These are phyloP conservation scores for Vitis hybrid DNA, from an alignment of 177 flowering plant species.

Conservation along the genomic window DNA sequence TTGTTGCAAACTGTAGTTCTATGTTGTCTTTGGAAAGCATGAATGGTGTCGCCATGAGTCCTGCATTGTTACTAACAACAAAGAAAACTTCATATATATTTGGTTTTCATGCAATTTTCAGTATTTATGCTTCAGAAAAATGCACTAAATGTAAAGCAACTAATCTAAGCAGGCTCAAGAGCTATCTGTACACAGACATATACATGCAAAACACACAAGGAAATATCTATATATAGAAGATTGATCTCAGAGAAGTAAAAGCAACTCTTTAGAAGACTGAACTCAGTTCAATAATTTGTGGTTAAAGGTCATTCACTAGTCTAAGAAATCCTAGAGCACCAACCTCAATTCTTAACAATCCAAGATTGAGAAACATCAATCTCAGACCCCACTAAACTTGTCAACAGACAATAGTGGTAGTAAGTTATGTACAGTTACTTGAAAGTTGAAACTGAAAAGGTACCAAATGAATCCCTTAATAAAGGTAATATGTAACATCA, in stretches of 20 bases:
- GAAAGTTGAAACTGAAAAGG: no score
- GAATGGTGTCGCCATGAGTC: constrained; percentile 58
- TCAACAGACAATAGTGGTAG: no score
- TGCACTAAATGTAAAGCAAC: neutral
- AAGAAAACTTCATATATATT: neutral
- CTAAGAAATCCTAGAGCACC: neutral
- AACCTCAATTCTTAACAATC: neutral
- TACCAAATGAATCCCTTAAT: no score
- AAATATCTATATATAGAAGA: no score
- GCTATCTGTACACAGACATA: neutral
- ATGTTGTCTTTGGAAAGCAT: constrained; percentile 59
- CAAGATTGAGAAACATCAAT: neutral
- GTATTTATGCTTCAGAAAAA: neutral
- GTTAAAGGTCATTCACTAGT: neutral
- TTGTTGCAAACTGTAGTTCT: constrained; percentile 68
- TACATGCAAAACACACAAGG: neutral
- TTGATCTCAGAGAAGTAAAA: no score
- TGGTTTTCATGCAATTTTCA: neutral
- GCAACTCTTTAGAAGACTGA: neutral
- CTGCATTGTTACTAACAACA: constrained; percentile 60
- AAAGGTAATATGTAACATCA: no score
- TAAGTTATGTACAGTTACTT: no score
- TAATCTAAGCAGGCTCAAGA: no score
- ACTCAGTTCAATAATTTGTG: neutral
- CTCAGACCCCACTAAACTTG: neutral